phyloP scores from a whole-genome alignment of 2,329 filamentous ascomycete genomes.

The Acarospora socialis region DNA sequence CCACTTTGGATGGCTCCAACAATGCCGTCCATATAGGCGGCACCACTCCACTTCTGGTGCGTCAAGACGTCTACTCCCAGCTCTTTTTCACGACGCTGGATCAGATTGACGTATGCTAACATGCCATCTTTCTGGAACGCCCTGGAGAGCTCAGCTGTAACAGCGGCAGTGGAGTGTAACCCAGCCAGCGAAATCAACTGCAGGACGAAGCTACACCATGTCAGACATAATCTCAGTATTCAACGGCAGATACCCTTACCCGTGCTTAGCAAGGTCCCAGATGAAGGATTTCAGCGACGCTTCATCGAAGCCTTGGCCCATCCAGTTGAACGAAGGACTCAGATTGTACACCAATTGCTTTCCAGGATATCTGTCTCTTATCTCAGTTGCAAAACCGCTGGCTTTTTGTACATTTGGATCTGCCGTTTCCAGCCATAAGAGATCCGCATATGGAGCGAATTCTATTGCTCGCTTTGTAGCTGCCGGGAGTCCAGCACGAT shows the following conservation, averaged over 20 bases:
- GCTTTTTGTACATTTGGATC: conserved; percentile 73
- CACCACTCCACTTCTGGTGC: conserved; percentile 70
- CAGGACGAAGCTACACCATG: conserved; percentile 47
- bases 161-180: conserved; percentile 48
- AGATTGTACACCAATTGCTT: conserved; percentile 97
- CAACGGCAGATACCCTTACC: conserved; percentile 56
- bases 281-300: conserved; percentile 78
- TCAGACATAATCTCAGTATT: too few species aligned
- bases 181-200: conserved; percentile 52
- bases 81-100: conserved; percentile 84
- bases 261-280: conserved; percentile 87
- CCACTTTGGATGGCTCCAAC: conserved; percentile 82
- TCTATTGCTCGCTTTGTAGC: conserved; percentile 88
- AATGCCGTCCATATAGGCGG: conserved; percentile 72
- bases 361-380: conserved; percentile 52
- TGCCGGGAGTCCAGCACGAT: conserved; percentile 50
- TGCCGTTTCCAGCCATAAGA: conserved; percentile 94
- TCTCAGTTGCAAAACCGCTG: conserved; percentile 57
- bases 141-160: conserved; percentile 59
- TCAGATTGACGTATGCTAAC: conserved; percentile 90
- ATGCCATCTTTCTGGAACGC: conserved; percentile 85
- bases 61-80: conserved; percentile 82
- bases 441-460: conserved; percentile 83
- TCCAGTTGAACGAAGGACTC: conserved; percentile 97
- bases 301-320: conserved; percentile 79